phyloP scores from a whole-genome alignment of 257 asterid genomes.

The Gardenia jasminoides region DNA sequence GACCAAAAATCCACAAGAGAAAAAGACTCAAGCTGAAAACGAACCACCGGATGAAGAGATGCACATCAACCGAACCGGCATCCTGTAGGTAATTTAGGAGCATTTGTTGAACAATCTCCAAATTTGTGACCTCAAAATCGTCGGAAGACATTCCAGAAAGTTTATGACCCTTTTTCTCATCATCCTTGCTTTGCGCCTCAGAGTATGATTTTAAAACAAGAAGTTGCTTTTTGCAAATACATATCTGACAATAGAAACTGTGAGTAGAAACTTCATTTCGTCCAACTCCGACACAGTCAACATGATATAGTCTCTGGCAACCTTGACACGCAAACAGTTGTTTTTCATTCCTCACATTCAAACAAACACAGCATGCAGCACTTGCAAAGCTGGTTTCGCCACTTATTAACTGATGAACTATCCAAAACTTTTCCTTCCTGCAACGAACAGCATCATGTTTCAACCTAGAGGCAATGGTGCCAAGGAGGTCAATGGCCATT shows the following conservation, averaged over 20 bases:
- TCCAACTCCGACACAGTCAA: slow-evolving; percentile 73
- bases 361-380: slow-evolving; percentile 77
- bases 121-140: slow-evolving; percentile 43
- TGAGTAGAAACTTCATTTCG: slow-evolving; percentile 60
- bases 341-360: slow-evolving; percentile 54
- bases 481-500: slow-evolving; percentile 98
- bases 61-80: slow-evolving; percentile 64
- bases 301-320: slow-evolving; percentile 77
- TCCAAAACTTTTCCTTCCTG: slow-evolving; percentile 81
- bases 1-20: slow-evolving; percentile 17
- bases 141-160: slow-evolving; percentile 48
- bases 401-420: slow-evolving; percentile 56
- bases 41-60: slow-evolving; percentile 80
- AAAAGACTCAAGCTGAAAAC: slow-evolving; percentile 29
- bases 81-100: slow-evolving; percentile 89
- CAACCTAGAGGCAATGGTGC: slow-evolving; percentile 94
- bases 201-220: slow-evolving; percentile 58
- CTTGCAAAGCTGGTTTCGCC: slow-evolving; percentile 41
- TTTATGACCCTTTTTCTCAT: slow-evolving; percentile 38
- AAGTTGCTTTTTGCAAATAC: slow-evolving; percentile 80
- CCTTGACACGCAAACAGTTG: slow-evolving; percentile 61
- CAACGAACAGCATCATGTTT: slow-evolving; percentile 80
- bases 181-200: slow-evolving; percentile 54
- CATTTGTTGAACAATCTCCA: slow-evolving; percentile 91
- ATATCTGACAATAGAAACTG: slow-evolving; percentile 58